Evolutionary conservation across 2,329 filamentous ascomycete genomes (phyloP).

Genomic region (Allantophomopsis lycopodina): DNA sequence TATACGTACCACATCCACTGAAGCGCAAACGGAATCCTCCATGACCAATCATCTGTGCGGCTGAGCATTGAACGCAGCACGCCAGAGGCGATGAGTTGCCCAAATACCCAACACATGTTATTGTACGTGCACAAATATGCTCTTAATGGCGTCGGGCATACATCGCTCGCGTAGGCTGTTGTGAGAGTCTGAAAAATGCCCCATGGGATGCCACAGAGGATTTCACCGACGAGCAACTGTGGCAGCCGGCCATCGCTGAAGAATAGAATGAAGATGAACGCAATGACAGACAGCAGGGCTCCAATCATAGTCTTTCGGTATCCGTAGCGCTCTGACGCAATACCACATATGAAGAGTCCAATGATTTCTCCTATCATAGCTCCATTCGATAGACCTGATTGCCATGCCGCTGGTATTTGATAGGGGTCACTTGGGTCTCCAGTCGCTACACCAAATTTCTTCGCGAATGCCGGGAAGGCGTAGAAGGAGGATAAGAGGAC

Average conservation of each 20-base stretch:
- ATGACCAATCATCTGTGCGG: slow-evolving; percentile 27
- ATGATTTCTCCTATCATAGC: slow-evolving; percentile 26
- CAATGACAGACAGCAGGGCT: slow-evolving; percentile 28
- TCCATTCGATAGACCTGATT: slow-evolving; percentile 20
- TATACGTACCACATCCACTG: slow-evolving; percentile 28
- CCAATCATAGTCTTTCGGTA: slow-evolving; percentile 34
- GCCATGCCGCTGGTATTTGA: slow-evolving; percentile 20
- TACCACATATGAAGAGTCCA: slow-evolving; percentile 33
- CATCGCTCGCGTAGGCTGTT: slow-evolving; percentile 16
- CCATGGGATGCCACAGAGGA: slow-evolving; percentile 34
- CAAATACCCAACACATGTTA: slow-evolving; percentile 37
- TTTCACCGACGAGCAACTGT: slow-evolving; percentile 31
- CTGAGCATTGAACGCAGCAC: slow-evolving; percentile 26
- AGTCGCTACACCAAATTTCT: slow-evolving; percentile 20
- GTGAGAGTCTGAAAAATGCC: slow-evolving; percentile 30
- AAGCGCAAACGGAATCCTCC: slow-evolving; percentile 29
- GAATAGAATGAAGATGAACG: slow-evolving; percentile 35
- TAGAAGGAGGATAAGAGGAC: slow-evolving; percentile 22
- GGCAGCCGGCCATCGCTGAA: slow-evolving; percentile 28
- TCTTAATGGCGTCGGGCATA: slow-evolving; percentile 16
- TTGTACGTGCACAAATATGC: slow-evolving; percentile 27
- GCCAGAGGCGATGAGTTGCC: slow-evolving; percentile 31
- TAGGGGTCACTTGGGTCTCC: slow-evolving; percentile 15
- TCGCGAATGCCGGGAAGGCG: slow-evolving; percentile 19
- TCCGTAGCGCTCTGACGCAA: slow-evolving; percentile 33